Base-by-base conservation (phyloP, 2,329 filamentous ascomycete species). In the Dryadomyces quercus-mongolicae region DNA sequence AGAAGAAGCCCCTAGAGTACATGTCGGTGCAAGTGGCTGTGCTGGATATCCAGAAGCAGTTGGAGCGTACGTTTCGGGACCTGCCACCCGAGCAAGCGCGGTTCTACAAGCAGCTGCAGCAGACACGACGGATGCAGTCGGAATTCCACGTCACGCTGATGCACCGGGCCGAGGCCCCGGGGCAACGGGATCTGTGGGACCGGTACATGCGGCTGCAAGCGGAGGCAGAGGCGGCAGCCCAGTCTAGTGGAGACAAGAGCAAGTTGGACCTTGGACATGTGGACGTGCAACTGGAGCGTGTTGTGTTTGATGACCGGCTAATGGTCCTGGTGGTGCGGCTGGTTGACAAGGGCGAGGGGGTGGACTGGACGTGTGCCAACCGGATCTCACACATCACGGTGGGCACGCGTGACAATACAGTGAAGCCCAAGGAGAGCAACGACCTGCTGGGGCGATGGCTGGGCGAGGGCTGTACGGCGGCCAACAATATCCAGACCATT, bases 391-490 rank as follows among this genome's bases (percentile, higher is more conserved):
- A 98, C 66, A 81, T 98, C 56, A 98, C 93, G 0, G 76, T 97
- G 8, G 93, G 93, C 20, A 98, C 93, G 0, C 80, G 82, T 10
- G 78, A 83, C 60, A 69, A 75, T 49, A 68, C 74, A 8, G 81
- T 97, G 63, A 97, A 96, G 72, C 92, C 93, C 0, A 91, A 87
- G 69, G 92, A 98, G 73, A 95, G 91, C 71, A 98, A 98, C 65
- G 84, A 88, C 56, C 62, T 98, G 64, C 68, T 98, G 55, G 75
- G 75, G 59, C 74, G 74, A 56, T 97, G 92, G 92, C 65, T 93
- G 57, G 75, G 84, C 58, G 60, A 68, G 34, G 79, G 77, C 1
- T 66, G 68, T 22, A 69, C 71, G 2, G 68, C 62, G 1, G 67
- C 67, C n/a, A 72, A 69, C 42, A 65, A 66, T 13, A 75, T 81